Percentiles rank a stretch among this genome's conserved stretches.
Conservation (phyloP, 768 basidiomycete genomes). For the Leccinum olivaceopallidum region DNA sequence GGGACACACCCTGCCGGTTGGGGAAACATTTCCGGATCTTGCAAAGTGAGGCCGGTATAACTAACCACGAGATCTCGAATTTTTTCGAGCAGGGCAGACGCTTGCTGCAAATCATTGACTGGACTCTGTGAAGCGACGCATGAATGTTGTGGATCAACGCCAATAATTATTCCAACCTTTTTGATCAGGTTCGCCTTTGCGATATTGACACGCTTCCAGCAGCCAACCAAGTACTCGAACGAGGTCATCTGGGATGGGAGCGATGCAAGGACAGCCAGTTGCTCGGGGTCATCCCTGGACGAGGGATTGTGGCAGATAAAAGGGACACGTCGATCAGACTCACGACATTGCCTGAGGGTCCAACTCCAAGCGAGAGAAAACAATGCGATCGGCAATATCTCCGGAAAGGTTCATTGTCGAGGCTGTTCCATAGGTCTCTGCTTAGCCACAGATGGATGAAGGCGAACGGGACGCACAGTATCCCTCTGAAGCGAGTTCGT, state of each 20-base stretch:
- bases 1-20: slow-evolving; percentile 71
- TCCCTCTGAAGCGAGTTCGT: slow-evolving; percentile 66
- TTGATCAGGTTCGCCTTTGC: slow-evolving; percentile 56
- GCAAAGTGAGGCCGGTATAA: slow-evolving; percentile 85
- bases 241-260: slow-evolving; percentile 76
- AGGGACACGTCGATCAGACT: slow-evolving; percentile 31
- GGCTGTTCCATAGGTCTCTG: slow-evolving; percentile 21
- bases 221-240: slow-evolving; percentile 87
- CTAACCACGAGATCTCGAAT: slow-evolving; percentile 82
- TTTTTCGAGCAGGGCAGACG: slow-evolving; percentile 67
- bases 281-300: slow-evolving; percentile 72
- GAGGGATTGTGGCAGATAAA: not conserved
- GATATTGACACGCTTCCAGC: slow-evolving; percentile 85
- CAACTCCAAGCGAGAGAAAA: slow-evolving; percentile 84
- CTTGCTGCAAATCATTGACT: slow-evolving; percentile 56
- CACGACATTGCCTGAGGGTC: slow-evolving; percentile 72
- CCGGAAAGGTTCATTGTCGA: slow-evolving; percentile 47
- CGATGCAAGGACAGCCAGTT: slow-evolving; percentile 69
- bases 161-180: slow-evolving; percentile 45
- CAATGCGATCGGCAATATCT: slow-evolving; percentile 71
- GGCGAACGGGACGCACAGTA: slow-evolving; percentile 33
- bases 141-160: slow-evolving; percentile 36
- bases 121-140: slow-evolving; percentile 43
- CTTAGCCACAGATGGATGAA: not conserved
- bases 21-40: slow-evolving; percentile 94